These are phyloP conservation scores for Fusarium robinianum DNA, from an alignment of 2,329 filamentous ascomycete genomes.

Conservation along the genomic window DNA sequence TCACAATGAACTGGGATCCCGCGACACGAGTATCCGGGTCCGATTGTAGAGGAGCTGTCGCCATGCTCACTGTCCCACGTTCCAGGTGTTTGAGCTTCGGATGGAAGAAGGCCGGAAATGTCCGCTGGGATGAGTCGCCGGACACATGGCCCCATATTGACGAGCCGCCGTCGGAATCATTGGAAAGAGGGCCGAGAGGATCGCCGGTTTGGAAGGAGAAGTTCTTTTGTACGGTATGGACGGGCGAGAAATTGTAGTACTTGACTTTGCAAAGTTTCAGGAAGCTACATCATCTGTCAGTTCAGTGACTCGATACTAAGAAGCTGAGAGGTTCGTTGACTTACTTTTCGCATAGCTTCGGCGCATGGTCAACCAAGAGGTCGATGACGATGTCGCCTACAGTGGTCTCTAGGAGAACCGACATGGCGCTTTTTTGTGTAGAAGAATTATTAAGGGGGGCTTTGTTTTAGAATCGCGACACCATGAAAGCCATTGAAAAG, in stretches of 20 bases:
- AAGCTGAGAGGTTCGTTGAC: constrained; percentile 42
- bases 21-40: constrained; percentile 84
- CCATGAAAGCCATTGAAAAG: neutral
- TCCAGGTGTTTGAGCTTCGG: constrained; percentile 87
- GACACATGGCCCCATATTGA: constrained; percentile 89
- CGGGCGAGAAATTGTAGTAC: constrained; percentile 96
- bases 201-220: constrained; percentile 98
- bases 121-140: constrained; percentile 67
- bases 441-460: neutral
- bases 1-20: constrained; percentile 92
- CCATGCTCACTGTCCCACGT: constrained; percentile 95
- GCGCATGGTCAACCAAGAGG: constrained; percentile 84
- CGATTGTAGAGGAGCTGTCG: constrained; percentile 75
- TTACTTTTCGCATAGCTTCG: constrained; percentile 93
- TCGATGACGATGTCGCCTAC: constrained; percentile 95
- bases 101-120: constrained; percentile 82
- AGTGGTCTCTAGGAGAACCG: constrained; percentile 90
- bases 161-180: constrained; percentile 86
- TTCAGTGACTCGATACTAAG: constrained; percentile 19
- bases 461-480: constrained; percentile 3
- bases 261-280: constrained; percentile 98
- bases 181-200: constrained; percentile 82
- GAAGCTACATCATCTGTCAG: constrained; percentile 69
- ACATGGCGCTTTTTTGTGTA: constrained; percentile 62
- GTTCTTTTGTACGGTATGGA: constrained; percentile 90